Conservation (phyloP, 306 rosid genomes). For the Senna tora region DNA sequence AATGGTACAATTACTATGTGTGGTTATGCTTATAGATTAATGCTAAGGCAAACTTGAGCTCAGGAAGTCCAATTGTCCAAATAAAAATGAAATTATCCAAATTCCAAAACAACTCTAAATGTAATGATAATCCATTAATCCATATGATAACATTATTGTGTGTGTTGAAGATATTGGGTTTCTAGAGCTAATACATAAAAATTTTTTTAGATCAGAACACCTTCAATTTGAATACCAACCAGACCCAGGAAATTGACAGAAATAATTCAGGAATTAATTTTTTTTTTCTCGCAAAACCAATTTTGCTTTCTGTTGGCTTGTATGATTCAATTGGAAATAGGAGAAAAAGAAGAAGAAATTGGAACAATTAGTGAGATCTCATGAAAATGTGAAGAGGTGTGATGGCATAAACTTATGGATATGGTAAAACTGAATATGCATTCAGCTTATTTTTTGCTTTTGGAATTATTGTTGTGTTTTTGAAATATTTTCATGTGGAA, state of each 20-base stretch:
- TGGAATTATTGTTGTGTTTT: background rate
- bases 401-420: background rate
- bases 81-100: background rate
- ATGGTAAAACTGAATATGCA: background rate
- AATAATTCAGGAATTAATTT: background rate
- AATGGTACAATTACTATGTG: background rate
- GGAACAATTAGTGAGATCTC: conserved; percentile 3
- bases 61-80: background rate
- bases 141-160: background rate
- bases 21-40: background rate
- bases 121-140: background rate
- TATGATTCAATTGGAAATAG: background rate
- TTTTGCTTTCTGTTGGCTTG: conserved; percentile 11
- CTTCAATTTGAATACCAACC: conserved; percentile 2
- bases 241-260: conserved; percentile 6
- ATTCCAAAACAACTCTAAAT: background rate
- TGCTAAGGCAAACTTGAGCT: background rate
- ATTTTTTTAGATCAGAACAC: background rate
- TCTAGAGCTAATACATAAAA: background rate
- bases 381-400: conserved; percentile 14
- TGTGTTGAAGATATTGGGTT: conserved; percentile 4
- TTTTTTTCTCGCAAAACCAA: background rate
- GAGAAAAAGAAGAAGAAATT: background rate
- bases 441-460: background rate
- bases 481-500: conserved; percentile 27